These are phyloP conservation scores for Aspergillus haitiensis DNA, from an alignment of 495 filamentous ascomycete genomes.

Conservation along the genomic window DNA sequence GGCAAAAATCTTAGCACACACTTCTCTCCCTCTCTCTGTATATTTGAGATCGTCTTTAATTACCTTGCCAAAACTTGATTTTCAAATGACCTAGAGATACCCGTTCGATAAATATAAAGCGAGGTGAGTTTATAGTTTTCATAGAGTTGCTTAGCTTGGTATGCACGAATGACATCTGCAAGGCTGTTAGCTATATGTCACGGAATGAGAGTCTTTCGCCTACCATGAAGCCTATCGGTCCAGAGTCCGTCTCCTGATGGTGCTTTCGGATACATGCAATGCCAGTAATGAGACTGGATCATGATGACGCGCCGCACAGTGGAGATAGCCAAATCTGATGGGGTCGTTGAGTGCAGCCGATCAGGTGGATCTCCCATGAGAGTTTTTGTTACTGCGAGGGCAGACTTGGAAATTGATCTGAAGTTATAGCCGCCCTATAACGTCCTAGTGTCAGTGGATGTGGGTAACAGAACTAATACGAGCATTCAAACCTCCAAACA, in stretches of 20 bases:
- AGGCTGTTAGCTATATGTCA: constrained; percentile 11
- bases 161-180: constrained; percentile 69
- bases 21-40: neutral
- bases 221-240: constrained; percentile 57
- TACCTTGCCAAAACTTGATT: constrained; percentile 88
- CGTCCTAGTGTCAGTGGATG: neutral
- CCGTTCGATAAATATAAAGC: constrained; percentile 68
- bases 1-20: neutral
- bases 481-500: constrained; percentile 68
- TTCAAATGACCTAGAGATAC: constrained; percentile 74
- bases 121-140: constrained; percentile 72
- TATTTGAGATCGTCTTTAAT: constrained; percentile 17
- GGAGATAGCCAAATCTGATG: constrained; percentile 47
- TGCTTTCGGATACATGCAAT: constrained; percentile 55
- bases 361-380: constrained; percentile 94
- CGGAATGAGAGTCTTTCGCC: constrained; percentile 5
- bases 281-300: constrained; percentile 60
- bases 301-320: constrained; percentile 55
- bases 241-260: constrained; percentile 31
- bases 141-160: constrained; percentile 67
- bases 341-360: constrained; percentile 52
- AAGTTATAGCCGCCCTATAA: constrained; percentile 88
- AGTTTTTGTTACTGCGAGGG: constrained; percentile 85
- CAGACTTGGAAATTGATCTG: constrained; percentile 84
- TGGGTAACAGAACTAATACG: neutral